A percentile compares a stretch with the other conserved stretches of the same genome.
Evolutionary conservation across 306 rosid genomes (phyloP).

Genomic region (Prunus fruticosa): DNA sequence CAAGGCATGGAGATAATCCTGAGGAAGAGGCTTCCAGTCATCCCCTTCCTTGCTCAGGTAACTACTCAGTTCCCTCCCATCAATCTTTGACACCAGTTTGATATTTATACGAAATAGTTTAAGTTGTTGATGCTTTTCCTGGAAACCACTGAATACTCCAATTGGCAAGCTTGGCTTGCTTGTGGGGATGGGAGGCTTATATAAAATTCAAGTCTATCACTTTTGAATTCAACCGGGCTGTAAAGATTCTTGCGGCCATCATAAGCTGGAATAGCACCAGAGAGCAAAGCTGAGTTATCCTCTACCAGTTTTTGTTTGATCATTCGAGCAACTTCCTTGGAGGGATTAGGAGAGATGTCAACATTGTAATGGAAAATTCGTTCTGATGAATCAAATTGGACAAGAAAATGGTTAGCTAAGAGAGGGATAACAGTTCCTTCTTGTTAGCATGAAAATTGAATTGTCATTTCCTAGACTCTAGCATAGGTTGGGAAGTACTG

Average conservation of each 20-base stretch:
- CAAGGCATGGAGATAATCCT: conserved; percentile 94
- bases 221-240: conserved; percentile 78
- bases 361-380: conserved; percentile 88
- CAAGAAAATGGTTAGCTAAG: conserved; percentile 91
- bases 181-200: conserved; percentile 62
- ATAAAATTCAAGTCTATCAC: conserved; percentile 79
- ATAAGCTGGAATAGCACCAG: conserved; percentile 76
- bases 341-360: conserved; percentile 84
- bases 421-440: conserved; percentile 80
- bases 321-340: conserved; percentile 74
- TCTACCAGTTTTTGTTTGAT: conserved; percentile 78
- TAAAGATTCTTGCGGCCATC: conserved; percentile 93
- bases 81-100: conserved; percentile 76
- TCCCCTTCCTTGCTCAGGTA: conserved; percentile 80
- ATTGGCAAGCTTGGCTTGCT: conserved; percentile 33
- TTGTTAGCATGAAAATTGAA: not conserved
- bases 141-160: conserved; percentile 40
- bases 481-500: too few species aligned
- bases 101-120: conserved; percentile 71
- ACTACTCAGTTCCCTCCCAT: conserved; percentile 63
- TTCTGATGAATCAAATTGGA: conserved; percentile 65
- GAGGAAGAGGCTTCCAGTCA: conserved; percentile 89
- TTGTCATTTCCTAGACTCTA: too few species aligned
- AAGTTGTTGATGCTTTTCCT: conserved; percentile 46
- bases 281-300: conserved; percentile 58